Evolutionary conservation across 78 protist genomes (phyloP).

Genomic region (Dictyostelium capitatum): DNA sequence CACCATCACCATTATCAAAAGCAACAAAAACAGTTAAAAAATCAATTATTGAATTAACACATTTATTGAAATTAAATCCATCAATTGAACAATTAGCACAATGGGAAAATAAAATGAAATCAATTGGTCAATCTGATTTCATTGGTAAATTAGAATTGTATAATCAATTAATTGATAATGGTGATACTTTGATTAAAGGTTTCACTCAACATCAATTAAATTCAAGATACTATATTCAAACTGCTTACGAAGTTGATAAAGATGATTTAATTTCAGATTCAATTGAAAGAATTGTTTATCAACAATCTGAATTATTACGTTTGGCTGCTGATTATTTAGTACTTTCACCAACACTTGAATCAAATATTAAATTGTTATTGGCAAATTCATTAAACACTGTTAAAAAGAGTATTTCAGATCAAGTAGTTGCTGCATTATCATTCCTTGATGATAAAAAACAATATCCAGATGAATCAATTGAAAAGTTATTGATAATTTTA

Average conservation of each 20-base stretch:
- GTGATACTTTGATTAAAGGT: neutral
- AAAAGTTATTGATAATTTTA: neutral
- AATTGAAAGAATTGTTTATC: conserved; percentile 47
- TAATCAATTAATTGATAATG: neutral
- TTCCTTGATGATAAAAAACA: conserved; percentile 15
- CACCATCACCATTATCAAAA: neutral
- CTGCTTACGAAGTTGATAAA: conserved; percentile 51
- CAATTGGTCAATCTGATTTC: neutral
- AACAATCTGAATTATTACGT: conserved; percentile 40
- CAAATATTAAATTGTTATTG: neutral
- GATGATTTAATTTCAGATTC: conserved; percentile 29
- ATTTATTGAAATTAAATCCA: conserved; percentile 32
- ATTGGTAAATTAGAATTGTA: neutral
- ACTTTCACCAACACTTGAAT: neutral
- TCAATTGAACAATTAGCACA: conserved; percentile 28
- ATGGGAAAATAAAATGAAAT: neutral
- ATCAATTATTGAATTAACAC: conserved; percentile 41
- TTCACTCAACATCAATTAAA: conserved; percentile 35
- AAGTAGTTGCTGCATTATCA: conserved; percentile 32
- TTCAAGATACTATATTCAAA: conserved; percentile 49
- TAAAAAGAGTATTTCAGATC: conserved; percentile 4
- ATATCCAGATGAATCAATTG: neutral
- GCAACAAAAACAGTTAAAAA: conserved; percentile 50
- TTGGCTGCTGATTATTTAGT: conserved; percentile 24
- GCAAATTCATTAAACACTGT: conserved; percentile 27